These are phyloP conservation scores for Ceratopteris richardii DNA, from an alignment of 75 land plant species.

Conservation along the genomic window DNA sequence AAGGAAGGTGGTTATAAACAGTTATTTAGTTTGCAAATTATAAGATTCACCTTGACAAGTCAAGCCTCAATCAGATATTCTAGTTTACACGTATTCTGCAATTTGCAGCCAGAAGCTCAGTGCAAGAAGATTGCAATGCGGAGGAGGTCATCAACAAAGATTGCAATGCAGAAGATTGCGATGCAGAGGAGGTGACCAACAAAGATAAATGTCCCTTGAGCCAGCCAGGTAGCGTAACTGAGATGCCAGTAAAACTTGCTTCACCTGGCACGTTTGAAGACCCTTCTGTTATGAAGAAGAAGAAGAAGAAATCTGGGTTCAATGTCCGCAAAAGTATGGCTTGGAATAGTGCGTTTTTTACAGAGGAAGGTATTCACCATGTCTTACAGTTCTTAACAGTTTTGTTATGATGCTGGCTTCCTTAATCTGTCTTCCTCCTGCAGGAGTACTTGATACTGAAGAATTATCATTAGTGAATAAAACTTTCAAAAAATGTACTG, in stretches of 20 bases:
- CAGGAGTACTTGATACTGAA: slow-evolving; percentile 78
- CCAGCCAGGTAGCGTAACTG: not conserved
- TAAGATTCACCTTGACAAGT: too few relatives aligned
- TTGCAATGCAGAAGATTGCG: too few relatives aligned
- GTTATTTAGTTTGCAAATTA: too few relatives aligned
- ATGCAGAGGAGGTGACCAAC: too few relatives aligned
- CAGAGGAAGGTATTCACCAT: slow-evolving; percentile 80
- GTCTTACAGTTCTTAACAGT: not conserved
- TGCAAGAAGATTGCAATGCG: too few relatives aligned
- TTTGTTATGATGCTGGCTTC: not conserved
- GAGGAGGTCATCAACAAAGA: too few relatives aligned
- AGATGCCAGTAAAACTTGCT: not conserved
- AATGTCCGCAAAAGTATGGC: slow-evolving; percentile 87
- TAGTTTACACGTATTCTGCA: too few relatives aligned
- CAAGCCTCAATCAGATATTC: too few relatives aligned
- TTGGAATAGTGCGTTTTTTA: slow-evolving; percentile 88
- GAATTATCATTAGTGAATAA: slow-evolving; percentile 53
- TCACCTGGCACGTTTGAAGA: not conserved
- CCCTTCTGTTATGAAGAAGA: slow-evolving; percentile 8
- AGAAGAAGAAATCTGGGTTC: slow-evolving; percentile 13
- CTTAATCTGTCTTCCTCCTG: not conserved
- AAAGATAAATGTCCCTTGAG: too few relatives aligned
- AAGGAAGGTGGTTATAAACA: too few relatives aligned
- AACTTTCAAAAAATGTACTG: slow-evolving; percentile 16
- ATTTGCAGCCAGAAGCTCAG: too few relatives aligned